phyloP scores from a whole-genome alignment of 331 rosid genomes.

The Arachis monticola region DNA sequence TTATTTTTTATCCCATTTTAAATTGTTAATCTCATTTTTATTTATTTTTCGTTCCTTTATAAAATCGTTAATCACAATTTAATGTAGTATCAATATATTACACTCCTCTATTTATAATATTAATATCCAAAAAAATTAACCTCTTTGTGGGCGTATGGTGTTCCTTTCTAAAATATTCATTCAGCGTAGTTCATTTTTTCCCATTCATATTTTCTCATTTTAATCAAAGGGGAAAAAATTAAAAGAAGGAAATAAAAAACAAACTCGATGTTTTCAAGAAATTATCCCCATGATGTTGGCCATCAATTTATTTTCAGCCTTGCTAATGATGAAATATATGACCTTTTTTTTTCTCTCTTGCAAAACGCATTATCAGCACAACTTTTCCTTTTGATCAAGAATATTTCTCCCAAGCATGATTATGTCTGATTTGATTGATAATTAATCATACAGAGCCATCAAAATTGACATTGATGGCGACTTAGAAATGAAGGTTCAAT shows the following conservation, averaged over 20 bases:
- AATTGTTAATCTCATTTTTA: too few species aligned
- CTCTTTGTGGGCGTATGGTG: too few species aligned
- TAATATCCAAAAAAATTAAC: too few species aligned
- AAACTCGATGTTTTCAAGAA: constrained; percentile 31
- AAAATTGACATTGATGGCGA: constrained; percentile 49
- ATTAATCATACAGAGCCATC: constrained; percentile 56
- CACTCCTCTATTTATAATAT: too few species aligned
- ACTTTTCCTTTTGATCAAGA: constrained; percentile 50
- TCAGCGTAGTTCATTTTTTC: constrained; percentile 7
- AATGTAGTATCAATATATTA: too few species aligned
- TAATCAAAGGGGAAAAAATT: not conserved
- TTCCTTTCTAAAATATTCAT: too few species aligned
- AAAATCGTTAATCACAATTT: too few species aligned
- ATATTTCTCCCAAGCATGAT: constrained; percentile 45
- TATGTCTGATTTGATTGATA: constrained; percentile 54
- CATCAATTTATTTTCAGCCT: constrained; percentile 5
- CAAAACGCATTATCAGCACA: constrained; percentile 47
- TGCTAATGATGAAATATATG: constrained; percentile 44
- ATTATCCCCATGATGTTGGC: constrained; percentile 30
- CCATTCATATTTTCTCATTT: constrained; percentile 3
- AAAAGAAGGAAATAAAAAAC: not conserved
- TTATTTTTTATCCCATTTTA: too few species aligned
- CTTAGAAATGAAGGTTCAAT: constrained; percentile 40
- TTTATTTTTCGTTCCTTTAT: too few species aligned
- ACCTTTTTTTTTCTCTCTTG: constrained; percentile 37